Base-by-base conservation (phyloP, 2,329 filamentous ascomycete genomes). In the Diaporthe vaccinii region DNA sequence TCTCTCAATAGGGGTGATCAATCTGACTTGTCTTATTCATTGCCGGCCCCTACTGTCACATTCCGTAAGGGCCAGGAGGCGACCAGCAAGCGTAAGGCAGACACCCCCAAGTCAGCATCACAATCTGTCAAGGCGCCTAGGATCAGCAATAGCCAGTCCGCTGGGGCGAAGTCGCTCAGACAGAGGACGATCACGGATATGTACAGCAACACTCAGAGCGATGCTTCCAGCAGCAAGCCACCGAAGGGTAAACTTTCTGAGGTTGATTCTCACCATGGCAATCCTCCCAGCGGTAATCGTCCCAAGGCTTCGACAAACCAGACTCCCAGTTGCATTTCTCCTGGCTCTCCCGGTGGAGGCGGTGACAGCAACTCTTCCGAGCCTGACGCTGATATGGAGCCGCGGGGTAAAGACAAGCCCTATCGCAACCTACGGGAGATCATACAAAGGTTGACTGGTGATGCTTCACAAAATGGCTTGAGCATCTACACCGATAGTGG, bases 381-480 rank as follows among this genome's bases (percentile, higher is more conserved):
- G 15, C 17, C 9, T 17, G 25, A 28, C n/a, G 4, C 15, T 36
- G n/a, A 41, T 4, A 17, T 20, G 1, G 17, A 65, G 4, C 25
- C 36, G 44, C 41, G 41, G 2, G 44, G 46, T 8, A 17, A 41
- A n/a, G n/a, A 41, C 20, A 58, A 53, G 12, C 75, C 75, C n/a
- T 49, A 73, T 8, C 62, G 25, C 22, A 34, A 36, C 3, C 57
- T 76, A 17, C 70, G 62, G 20, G 69, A 73, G 1, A 76, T 76
- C 34, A 71, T 73, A 1, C 6, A 17, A 1, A 62, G 36, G 7
- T 36, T 76, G 31, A 39, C 71, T 8, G 28, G 53, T 5, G 31
- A 31, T n/a, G 41, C 75, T 15, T 25, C 20, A 7, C 10, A 8
- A 31, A 12, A 31, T n/a, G 75, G 75, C 4, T 31, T 76, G 25